These are phyloP conservation scores for Fraxinus ornus DNA, from an alignment of 305 asterid genomes.

Conservation along the genomic window DNA sequence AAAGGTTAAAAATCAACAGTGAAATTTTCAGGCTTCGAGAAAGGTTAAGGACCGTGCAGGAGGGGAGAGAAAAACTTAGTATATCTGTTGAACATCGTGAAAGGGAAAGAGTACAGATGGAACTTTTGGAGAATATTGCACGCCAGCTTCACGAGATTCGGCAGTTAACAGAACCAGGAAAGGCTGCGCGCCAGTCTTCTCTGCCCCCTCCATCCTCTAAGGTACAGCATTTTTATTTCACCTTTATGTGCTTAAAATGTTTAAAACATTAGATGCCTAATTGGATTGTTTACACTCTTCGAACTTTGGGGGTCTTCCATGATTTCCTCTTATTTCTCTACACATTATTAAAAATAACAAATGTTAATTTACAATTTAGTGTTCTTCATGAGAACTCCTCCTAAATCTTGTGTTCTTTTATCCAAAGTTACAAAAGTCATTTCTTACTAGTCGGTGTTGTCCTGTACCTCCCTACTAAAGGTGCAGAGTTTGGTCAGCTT, in stretches of 20 bases:
- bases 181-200: constrained; percentile 52
- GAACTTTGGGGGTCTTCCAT: background rate
- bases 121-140: constrained; percentile 70
- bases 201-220: constrained; percentile 64
- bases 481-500: background rate
- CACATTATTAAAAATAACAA: background rate
- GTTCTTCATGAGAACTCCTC: background rate
- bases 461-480: background rate
- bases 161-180: constrained; percentile 35
- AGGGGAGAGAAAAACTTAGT: constrained; percentile 73
- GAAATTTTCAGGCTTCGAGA: constrained; percentile 68
- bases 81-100: constrained; percentile 51
- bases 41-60: constrained; percentile 61
- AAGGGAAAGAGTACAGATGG: constrained; percentile 52
- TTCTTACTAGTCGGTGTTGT: background rate
- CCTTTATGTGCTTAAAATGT: constrained; percentile 4
- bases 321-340: background rate
- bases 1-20: constrained; percentile 56
- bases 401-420: background rate
- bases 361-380: background rate
- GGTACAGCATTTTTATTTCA: constrained; percentile 35
- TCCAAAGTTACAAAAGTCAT: background rate
- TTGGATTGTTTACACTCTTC: background rate
- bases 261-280: background rate
- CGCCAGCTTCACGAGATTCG: constrained; percentile 61